Evolutionary conservation across 2,329 filamentous ascomycete genomes (phyloP), one percentile per base, ranked within the genome.

Genomic region (Lojkania enalia): DNA sequence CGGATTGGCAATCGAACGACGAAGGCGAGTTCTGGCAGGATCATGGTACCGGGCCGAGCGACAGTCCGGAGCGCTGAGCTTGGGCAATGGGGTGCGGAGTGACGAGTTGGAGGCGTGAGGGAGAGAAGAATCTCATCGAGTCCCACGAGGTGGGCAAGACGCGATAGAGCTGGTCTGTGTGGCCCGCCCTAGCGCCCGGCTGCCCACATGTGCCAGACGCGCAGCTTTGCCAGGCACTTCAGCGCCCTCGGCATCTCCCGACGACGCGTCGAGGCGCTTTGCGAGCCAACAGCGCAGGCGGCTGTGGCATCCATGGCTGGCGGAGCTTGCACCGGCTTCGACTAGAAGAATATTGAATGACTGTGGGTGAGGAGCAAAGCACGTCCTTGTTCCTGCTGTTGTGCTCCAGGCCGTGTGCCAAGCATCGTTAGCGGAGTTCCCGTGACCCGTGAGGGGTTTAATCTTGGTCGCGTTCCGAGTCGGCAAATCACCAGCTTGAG

Each of bases 241-340:
- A n/a, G n/a, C n/a, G n/a, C n/a, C n/a, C n/a, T n/a, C n/a, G n/a
- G n/a, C n/a, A n/a, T n/a, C n/a, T n/a, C n/a, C n/a, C n/a, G n/a
- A n/a, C n/a, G n/a, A n/a, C n/a, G n/a, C n/a, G n/a, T n/a, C n/a
- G n/a, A n/a, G n/a, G n/a, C n/a, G n/a, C n/a, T n/a, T n/a, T n/a
- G n/a, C n/a, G n/a, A n/a, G n/a, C n/a, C n/a, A n/a, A n/a, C n/a
- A n/a, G n/a, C n/a, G n/a, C n/a, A n/a, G n/a, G n/a, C n/a, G n/a
- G n/a, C n/a, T n/a, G n/a, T n/a, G n/a, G n/a, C n/a, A n/a, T n/a
- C n/a, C n/a, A n/a, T n/a, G n/a, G n/a, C n/a, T n/a, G n/a, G n/a
- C n/a, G 18, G 25, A 74, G 69, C 45, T 68, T 58, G 18, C 68
- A 63, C 16, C 64, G 60, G n/a, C 64, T 56, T 47, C 67, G n/a